These are phyloP conservation scores for Takashimella koratensis DNA, from an alignment of 1,284 basidiomycete species.

Conservation along the genomic window DNA sequence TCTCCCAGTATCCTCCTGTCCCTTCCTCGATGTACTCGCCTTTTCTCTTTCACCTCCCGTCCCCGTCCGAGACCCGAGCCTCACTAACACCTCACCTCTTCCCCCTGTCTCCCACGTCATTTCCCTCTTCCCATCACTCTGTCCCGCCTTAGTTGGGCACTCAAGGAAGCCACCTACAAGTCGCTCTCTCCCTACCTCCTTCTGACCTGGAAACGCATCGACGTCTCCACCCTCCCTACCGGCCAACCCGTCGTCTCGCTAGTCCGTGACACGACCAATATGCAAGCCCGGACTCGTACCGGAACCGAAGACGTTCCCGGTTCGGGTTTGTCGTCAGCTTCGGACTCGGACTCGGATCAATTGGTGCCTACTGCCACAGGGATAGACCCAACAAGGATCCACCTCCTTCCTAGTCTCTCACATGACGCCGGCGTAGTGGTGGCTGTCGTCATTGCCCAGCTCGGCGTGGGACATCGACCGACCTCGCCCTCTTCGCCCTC, in stretches of 20 bases:
- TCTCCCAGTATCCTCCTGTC: no score
- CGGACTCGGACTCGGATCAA: not conserved
- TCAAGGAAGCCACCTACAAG: conserved; percentile 90
- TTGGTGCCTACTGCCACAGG: not conserved
- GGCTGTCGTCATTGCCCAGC: conserved; percentile 67
- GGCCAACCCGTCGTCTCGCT: not conserved
- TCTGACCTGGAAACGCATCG: not conserved
- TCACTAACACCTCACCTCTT: not conserved
- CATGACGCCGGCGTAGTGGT: conserved; percentile 82
- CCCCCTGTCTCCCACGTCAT: not conserved
- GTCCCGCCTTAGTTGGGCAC: conserved; percentile 61
- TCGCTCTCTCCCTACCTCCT: conserved; percentile 61
- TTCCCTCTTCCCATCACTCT: not conserved
- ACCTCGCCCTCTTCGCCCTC: conserved; percentile 33
- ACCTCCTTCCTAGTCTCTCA: conserved; percentile 65
- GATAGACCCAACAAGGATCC: conserved; percentile 24
- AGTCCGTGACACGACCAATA: no score
- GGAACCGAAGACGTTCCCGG: no score
- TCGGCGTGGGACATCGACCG: conserved; percentile 2
- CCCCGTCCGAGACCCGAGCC: not conserved
- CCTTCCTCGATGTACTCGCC: no score
- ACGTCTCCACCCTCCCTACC: not conserved
- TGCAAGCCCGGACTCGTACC: no score
- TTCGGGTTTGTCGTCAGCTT: not conserved
- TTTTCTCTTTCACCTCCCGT: not conserved